A percentile compares a stretch with the other conserved stretches of the same genome.
Conservation (phyloP, 805 yeast genomes). For the Sporopachydermia quercuum region DNA sequence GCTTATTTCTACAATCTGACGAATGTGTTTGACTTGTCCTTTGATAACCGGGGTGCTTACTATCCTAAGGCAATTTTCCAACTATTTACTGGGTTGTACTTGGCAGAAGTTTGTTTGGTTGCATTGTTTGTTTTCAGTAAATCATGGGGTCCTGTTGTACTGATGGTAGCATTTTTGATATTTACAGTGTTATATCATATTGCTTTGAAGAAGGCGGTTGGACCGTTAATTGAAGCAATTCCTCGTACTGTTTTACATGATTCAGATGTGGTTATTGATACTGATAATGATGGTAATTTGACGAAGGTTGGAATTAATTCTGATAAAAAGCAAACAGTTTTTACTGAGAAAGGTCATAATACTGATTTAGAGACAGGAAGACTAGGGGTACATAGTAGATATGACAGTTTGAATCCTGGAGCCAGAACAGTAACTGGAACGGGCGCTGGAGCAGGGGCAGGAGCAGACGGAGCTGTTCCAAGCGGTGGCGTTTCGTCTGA, state of each 20-base stretch:
- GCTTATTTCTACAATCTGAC: conserved; percentile 49
- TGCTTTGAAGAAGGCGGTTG: conserved; percentile 41
- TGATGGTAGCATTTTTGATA: conserved; percentile 45
- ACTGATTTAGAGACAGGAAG: neutral
- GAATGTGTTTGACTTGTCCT: conserved; percentile 45
- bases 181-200: conserved; percentile 46
- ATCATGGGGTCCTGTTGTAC: conserved; percentile 64
- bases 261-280: conserved; percentile 24
- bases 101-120: conserved; percentile 53
- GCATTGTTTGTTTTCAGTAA: conserved; percentile 66
- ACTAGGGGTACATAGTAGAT: neutral
- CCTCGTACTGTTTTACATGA: conserved; percentile 49
- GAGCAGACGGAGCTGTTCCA: too few relatives aligned
- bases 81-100: conserved; percentile 53
- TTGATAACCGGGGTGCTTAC: conserved; percentile 57
- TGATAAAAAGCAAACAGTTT: conserved; percentile 31
- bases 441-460: neutral
- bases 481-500: too few relatives aligned
- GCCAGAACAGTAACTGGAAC: neutral
- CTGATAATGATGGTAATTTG: conserved; percentile 22
- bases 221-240: conserved; percentile 50
- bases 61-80: conserved; percentile 63
- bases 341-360: neutral
- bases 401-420: neutral
- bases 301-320: conserved; percentile 36